Conservation (phyloP, 192 early-diverging fungal species). For the Entomortierella beljakovae region DNA sequence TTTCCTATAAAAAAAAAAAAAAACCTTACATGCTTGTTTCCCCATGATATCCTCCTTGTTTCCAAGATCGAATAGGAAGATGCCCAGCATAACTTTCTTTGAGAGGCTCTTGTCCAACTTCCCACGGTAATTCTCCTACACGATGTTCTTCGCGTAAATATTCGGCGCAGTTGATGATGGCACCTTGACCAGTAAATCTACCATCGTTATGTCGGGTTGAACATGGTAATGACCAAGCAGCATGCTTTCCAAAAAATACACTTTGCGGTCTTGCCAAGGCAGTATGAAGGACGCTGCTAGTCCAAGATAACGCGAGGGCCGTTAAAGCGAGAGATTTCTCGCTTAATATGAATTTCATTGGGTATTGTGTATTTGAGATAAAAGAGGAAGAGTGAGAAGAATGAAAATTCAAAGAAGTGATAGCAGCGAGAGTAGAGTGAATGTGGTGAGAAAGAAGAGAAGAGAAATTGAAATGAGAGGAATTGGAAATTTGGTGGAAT, state of each 20-base stretch:
- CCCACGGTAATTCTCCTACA: slow-evolving; percentile 43
- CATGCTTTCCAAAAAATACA: not conserved
- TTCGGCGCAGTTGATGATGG: not conserved
- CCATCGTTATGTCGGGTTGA: not conserved
- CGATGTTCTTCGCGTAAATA: slow-evolving; percentile 30
- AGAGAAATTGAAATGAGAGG: not conserved
- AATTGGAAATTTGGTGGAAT: not conserved
- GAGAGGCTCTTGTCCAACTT: slow-evolving; percentile 64
- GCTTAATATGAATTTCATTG: not conserved
- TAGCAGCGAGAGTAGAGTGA: not conserved
- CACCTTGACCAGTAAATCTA: too few relatives aligned
- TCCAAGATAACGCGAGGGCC: slow-evolving; percentile 11
- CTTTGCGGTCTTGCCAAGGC: slow-evolving; percentile 1
- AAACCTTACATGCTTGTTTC: slow-evolving; percentile 51
- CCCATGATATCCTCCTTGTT: slow-evolving; percentile 49
- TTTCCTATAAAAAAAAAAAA: not conserved
- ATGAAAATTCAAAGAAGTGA: not conserved
- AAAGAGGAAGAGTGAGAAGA: not conserved
- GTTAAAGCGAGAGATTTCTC: not conserved
- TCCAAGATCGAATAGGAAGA: slow-evolving; percentile 66
- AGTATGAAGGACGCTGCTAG: not conserved
- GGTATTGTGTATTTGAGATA: too few relatives aligned
- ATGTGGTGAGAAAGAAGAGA: not conserved
- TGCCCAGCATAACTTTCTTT: slow-evolving; percentile 69
- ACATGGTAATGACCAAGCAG: not conserved